Evolutionary conservation across 768 basidiomycete species (phyloP).

Genomic region (Clitopilus hobsonii): DNA sequence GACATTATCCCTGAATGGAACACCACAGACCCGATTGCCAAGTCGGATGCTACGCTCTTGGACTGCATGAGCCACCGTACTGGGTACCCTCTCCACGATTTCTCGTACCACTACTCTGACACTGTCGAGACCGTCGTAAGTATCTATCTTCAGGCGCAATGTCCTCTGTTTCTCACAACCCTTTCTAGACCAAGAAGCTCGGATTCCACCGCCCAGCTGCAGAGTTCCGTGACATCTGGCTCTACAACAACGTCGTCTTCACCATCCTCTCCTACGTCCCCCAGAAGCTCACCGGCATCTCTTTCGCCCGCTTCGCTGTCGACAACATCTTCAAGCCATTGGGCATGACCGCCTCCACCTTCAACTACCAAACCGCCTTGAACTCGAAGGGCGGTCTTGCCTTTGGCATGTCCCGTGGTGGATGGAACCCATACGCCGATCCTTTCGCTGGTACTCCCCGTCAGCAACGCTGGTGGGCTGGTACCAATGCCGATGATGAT

Average conservation of each 20-base stretch:
- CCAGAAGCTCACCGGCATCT: conserved; percentile 10
- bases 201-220: conserved; percentile 18
- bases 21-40: conserved; percentile 18
- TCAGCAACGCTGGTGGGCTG: neutral
- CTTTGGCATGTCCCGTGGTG: conserved; percentile 11
- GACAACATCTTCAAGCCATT: conserved; percentile 22
- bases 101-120: conserved; percentile 8
- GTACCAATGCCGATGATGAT: conserved; percentile 13
- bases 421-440: conserved; percentile 1
- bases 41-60: conserved; percentile 13
- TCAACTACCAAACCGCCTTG: conserved; percentile 19
- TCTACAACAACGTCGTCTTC: conserved; percentile 23
- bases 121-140: conserved; percentile 5
- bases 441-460: neutral
- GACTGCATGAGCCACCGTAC: conserved; percentile 26
- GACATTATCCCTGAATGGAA: conserved; percentile 19
- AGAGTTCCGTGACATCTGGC: conserved; percentile 19
- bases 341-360: conserved; percentile 21
- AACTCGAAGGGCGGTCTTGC: conserved; percentile 19
- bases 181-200: conserved; percentile 10
- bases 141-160: neutral
- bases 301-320: conserved; percentile 20
- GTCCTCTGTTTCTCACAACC: neutral
- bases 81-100: conserved; percentile 18
- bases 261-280: conserved; percentile 19